These are phyloP conservation scores for Edaphochlamys debaryana DNA, from an alignment of 139 green algal species.

Conservation along the genomic window DNA sequence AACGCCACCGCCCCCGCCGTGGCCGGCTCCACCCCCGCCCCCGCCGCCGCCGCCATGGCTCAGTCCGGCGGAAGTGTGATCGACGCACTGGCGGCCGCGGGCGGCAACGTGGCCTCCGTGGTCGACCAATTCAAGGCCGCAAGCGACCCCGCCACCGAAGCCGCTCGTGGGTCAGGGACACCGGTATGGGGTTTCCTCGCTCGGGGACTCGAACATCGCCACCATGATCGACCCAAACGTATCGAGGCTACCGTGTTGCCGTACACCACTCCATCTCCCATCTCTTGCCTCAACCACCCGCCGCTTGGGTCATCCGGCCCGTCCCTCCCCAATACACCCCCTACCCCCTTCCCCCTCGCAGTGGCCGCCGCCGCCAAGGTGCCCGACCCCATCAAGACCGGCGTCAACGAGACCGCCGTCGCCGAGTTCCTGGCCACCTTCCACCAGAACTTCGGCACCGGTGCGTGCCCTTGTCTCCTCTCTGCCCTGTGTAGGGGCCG, in stretches of 20 bases:
- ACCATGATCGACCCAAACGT: no score
- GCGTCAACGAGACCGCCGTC: conserved; percentile 20
- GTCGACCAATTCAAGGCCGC: conserved; percentile 9
- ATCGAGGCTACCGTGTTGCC: no score
- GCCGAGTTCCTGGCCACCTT: conserved; percentile 16
- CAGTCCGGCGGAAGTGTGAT: background rate
- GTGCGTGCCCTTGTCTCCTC: no score
- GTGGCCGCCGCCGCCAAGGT: background rate
- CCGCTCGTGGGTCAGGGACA: no score
- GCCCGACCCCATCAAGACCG: background rate
- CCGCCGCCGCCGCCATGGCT: background rate
- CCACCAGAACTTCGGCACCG: conserved; percentile 15
- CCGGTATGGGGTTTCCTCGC: no score
- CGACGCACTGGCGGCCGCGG: background rate
- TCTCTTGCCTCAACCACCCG: no score
- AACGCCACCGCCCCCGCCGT: no score
- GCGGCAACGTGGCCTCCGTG: conserved; percentile 1
- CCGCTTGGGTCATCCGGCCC: no score
- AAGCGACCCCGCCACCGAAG: background rate
- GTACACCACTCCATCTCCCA: no score
- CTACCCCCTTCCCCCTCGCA: background rate
- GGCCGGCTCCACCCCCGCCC: no score
- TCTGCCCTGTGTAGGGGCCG: background rate
- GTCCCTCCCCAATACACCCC: no score
- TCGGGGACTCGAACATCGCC: no score